These are phyloP conservation scores for Capronia coronata DNA, from an alignment of 2,329 filamentous ascomycete species.

Conservation along the genomic window DNA sequence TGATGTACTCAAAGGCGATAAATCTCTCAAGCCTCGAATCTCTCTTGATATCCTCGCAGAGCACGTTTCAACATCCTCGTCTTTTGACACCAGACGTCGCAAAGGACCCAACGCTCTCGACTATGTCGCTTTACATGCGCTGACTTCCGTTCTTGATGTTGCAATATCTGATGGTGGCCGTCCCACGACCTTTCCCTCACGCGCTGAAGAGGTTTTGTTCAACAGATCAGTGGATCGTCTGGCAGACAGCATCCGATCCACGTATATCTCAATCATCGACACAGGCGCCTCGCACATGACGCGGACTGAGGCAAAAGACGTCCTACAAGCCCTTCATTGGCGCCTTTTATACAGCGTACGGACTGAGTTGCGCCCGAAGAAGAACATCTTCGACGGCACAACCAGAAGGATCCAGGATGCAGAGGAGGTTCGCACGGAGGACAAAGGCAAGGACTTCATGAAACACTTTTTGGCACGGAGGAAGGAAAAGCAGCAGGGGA, in stretches of 20 bases:
- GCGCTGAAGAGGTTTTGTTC: constrained; percentile 48
- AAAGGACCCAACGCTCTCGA: constrained; percentile 38
- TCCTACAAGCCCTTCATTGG: constrained; percentile 66
- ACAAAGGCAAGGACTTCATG: constrained; percentile 24
- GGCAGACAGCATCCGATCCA: constrained; percentile 50
- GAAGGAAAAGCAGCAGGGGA: constrained; percentile 4
- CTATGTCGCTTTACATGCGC: constrained; percentile 61
- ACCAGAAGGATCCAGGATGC: constrained; percentile 16
- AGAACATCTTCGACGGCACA: constrained; percentile 36
- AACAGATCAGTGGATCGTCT: constrained; percentile 66
- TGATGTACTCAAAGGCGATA: background rate
- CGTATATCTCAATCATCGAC: constrained; percentile 61
- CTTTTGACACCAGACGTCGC: constrained; percentile 18
- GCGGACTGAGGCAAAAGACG: constrained; percentile 69
- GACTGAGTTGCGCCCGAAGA: constrained; percentile 53
- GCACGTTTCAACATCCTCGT: constrained; percentile 22
- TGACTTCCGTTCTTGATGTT: constrained; percentile 64
- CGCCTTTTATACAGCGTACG: constrained; percentile 66
- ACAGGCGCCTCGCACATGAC: constrained; percentile 65
- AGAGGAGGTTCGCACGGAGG: constrained; percentile 15
- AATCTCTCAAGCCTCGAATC: background rate
- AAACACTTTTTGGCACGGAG: constrained; percentile 17
- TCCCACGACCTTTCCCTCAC: constrained; percentile 29
- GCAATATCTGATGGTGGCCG: constrained; percentile 60
- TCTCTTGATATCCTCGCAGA: constrained; percentile 19